Evolutionary conservation across 139 green algal species (phyloP).

Genomic region (Chlamydomonas schloesseri): DNA sequence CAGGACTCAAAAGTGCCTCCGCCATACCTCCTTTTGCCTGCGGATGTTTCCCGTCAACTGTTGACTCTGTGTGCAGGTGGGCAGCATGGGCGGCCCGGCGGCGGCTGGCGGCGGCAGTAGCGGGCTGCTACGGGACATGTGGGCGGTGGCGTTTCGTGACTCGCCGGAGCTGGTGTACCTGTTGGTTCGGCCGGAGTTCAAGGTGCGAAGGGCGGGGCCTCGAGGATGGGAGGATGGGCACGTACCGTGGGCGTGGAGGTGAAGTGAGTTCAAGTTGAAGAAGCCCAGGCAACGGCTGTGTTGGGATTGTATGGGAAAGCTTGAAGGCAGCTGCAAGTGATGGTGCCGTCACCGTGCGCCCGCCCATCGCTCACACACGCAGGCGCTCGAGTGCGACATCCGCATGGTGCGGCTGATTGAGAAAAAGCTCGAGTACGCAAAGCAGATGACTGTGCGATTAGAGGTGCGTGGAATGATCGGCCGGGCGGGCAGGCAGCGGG

Average conservation of each 20-base stretch:
- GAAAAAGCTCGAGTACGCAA: conserved; percentile 45
- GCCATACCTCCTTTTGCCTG: too few species aligned
- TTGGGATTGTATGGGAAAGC: neutral
- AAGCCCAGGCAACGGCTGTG: too few species aligned
- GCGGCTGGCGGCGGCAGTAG: neutral
- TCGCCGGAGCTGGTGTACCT: conserved; percentile 12
- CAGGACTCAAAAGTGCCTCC: too few species aligned
- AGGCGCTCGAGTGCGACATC: conserved; percentile 24
- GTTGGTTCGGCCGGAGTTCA: conserved; percentile 5
- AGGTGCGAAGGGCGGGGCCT: neutral
- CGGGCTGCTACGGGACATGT: conserved; percentile 15
- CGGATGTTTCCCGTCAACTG: too few species aligned
- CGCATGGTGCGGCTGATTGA: conserved; percentile 30
- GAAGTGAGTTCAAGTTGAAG: too few species aligned
- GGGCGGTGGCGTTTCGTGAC: conserved; percentile 29
- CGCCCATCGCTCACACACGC: too few species aligned
- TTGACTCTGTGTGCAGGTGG: neutral
- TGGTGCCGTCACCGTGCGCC: too few species aligned
- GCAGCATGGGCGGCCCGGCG: neutral
- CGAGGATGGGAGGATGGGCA: neutral
- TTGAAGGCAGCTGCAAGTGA: neutral
- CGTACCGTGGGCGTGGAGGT: too few species aligned
- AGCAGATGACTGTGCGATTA: conserved; percentile 13
- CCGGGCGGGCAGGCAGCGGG: neutral
- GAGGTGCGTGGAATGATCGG: neutral